Evolutionary conservation across 805 yeast species (phyloP), one percentile per base, ranked within the genome.

Genomic region (Yamadazyma tumulicola): DNA sequence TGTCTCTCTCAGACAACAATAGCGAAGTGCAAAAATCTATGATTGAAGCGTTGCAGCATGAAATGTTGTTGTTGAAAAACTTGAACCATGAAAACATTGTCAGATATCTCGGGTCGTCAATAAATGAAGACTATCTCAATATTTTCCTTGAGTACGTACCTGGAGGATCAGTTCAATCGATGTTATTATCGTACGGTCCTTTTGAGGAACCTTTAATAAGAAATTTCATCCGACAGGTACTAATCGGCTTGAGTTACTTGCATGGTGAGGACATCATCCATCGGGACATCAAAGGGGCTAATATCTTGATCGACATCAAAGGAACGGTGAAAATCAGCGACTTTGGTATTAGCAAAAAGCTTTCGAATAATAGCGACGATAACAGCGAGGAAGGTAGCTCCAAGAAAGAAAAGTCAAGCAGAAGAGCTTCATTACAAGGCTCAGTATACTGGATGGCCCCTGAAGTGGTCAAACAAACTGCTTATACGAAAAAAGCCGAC

Each of bases 401-500:
- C 13, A 34, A 26, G 4, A 43, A 33, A 12, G 53, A 52, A 22
- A 54, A 57, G 18, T 61, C 59, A 46, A 51, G 59, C n/a, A 57
- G 69, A 36, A 74, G 97, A 28, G 89, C 85, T 2, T 87, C 96
- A 0, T 62, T 87, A 34, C 97, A 91, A 59, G 98, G 98, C 0
- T 86, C 96, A 38, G 69, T 91, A 0, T 93, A 82, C 54, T 93
- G 98, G 97, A 93, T 93, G 98, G 97, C 98, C 0, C 98, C 98
- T 0, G 98, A 93, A 55, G 97, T 93, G 6, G 97, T 93, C 12
- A 86, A 88, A 50, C 97, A 89, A 52, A 81, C 85, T 2, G 85
- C 88, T 0, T 85, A 91, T 34, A 91, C 97, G 1, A 80, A 83
- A 24, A 87, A 86, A 57, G 95, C 96, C 0, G 98, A 93, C 56